Evolutionary conservation across 2,329 filamentous ascomycete genomes (phyloP), one percentile per base, ranked within the genome.

Genomic region (Ophiostoma tasmaniense): DNA sequence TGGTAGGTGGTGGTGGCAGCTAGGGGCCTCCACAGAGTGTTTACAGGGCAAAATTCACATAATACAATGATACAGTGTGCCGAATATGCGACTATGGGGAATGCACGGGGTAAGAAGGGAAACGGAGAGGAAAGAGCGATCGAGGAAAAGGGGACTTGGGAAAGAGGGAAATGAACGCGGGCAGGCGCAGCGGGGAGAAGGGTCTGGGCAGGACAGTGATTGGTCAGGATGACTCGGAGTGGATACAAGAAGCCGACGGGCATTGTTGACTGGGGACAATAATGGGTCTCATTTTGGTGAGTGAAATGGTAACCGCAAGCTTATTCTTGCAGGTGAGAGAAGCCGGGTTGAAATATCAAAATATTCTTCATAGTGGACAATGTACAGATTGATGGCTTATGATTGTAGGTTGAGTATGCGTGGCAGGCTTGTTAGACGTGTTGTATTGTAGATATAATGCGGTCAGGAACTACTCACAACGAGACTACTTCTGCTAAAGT

Each of bases 191-290:
- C 14, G 25, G 55, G 55, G 55, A 61, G 55, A 61, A 30, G 55
- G 55, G 25, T 30, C 55, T 61, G 55, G 55, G 55, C 55, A 61
- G 55, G 25, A 17, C 55, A 61, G 55, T 61, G 55, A 61, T 61
- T 61, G 55, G 55, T 17, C 25, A 30, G 13, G 1, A 14, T 4
- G 14, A 3, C 25, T 2, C n/a, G 10, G 14, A 61, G 25, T 61
- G 55, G 55, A 7, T 13, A 61, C 25, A 30, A 5, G 3, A 17
- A 17, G 13, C 14, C 55, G 22, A 25, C 13, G 55, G 25, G 22
- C 55, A 30, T 61, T 61, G 42, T 45, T n/a, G 42, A 45, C 42
- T 45, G 17, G 39, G 14, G 39, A n/a, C 20, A 45, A 45, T 25
- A 55, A 22, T 55, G 50, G 50, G 2, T 25, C 7, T 55, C 7